Percentiles rank a stretch among this genome's conserved stretches.
phyloP scores from a whole-genome alignment of 495 filamentous ascomycete species.

The Aspergillus bertholletiae region DNA sequence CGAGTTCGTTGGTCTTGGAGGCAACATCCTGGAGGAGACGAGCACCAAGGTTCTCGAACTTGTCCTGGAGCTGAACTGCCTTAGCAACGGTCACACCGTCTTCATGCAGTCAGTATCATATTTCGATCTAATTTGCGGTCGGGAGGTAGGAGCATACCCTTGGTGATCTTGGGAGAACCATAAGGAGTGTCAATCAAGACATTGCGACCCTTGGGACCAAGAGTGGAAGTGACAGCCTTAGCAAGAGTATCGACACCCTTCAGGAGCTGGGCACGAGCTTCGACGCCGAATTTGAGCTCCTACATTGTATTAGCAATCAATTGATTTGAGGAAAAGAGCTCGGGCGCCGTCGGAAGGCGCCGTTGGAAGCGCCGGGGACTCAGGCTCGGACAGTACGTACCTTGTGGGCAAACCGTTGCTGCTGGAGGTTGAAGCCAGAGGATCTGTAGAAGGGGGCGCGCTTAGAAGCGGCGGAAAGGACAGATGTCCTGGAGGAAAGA shows the following conservation, averaged over 20 bases:
- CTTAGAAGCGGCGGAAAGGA: slow-evolving; percentile 65
- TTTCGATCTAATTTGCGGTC: slow-evolving; percentile 3
- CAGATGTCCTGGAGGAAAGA: slow-evolving; percentile 63
- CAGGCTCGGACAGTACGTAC: slow-evolving; percentile 43
- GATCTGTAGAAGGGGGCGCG: slow-evolving; percentile 44
- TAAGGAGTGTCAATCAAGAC: slow-evolving; percentile 97
- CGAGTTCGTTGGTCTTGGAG: slow-evolving; percentile 98
- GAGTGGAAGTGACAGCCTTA: slow-evolving; percentile 91
- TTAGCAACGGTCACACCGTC: slow-evolving; percentile 94
- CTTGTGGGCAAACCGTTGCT: slow-evolving; percentile 93
- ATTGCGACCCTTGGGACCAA: slow-evolving; percentile 97
- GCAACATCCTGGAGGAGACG: slow-evolving; percentile 95
- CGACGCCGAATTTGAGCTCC: slow-evolving; percentile 98
- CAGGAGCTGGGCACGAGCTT: slow-evolving; percentile 83
- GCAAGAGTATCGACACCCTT: slow-evolving; percentile 95
- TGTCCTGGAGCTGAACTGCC: slow-evolving; percentile 92
- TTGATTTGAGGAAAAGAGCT: slow-evolving; percentile 1
- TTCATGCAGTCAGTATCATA: slow-evolving; percentile 39
- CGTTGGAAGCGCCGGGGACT: slow-evolving; percentile 15
- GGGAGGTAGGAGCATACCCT: slow-evolving; percentile 59
- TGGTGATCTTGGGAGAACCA: slow-evolving; percentile 98
- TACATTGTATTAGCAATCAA: slow-evolving; percentile 37
- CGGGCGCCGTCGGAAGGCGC: no score
- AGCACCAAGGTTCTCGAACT: slow-evolving; percentile 99
- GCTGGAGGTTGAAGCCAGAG: slow-evolving; percentile 64